Percentiles rank a stretch among this genome's conserved stretches.
phyloP scores from a whole-genome alignment of 768 basidiomycete genomes.

The Mrakia blollopis region DNA sequence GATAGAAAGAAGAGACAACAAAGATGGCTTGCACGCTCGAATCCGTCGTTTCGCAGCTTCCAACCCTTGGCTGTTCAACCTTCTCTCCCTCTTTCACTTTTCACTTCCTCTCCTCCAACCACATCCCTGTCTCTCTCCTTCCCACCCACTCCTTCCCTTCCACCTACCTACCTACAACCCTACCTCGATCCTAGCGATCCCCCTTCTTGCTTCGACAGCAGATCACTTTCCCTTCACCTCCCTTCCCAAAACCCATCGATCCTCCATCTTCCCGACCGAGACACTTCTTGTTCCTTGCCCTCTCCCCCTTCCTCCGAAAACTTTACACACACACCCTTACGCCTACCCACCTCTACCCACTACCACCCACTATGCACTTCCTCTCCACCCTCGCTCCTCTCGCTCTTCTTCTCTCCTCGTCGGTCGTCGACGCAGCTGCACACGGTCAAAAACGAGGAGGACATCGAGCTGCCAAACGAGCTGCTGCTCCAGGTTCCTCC shows the following conservation, averaged over 20 bases:
- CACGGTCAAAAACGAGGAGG: neutral
- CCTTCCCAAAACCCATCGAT: neutral
- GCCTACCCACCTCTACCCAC: neutral
- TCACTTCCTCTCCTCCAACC: neutral
- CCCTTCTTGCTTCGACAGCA: slow-evolving; percentile 30
- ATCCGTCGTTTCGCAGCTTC: too few species aligned
- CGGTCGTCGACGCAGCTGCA: slow-evolving; percentile 8
- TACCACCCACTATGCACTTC: slow-evolving; percentile 9
- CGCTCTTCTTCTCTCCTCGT: slow-evolving; percentile 11
- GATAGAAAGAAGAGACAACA: too few species aligned
- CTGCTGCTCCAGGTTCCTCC: neutral
- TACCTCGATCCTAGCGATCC: slow-evolving; percentile 11
- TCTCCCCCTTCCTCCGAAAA: neutral
- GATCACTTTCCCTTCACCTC: slow-evolving; percentile 9
- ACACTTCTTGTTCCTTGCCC: neutral
- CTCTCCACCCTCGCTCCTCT: slow-evolving; percentile 25
- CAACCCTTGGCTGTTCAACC: neutral
- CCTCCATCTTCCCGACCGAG: neutral
- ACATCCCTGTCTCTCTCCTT: neutral
- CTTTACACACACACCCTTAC: neutral
- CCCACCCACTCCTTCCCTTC: neutral
- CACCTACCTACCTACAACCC: neutral
- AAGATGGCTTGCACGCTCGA: too few species aligned
- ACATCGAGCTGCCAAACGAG: neutral
- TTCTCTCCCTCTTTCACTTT: neutral